Base-by-base conservation (phyloP, 495 filamentous ascomycete genomes). In the Friedmanniomyces endolithicus region DNA sequence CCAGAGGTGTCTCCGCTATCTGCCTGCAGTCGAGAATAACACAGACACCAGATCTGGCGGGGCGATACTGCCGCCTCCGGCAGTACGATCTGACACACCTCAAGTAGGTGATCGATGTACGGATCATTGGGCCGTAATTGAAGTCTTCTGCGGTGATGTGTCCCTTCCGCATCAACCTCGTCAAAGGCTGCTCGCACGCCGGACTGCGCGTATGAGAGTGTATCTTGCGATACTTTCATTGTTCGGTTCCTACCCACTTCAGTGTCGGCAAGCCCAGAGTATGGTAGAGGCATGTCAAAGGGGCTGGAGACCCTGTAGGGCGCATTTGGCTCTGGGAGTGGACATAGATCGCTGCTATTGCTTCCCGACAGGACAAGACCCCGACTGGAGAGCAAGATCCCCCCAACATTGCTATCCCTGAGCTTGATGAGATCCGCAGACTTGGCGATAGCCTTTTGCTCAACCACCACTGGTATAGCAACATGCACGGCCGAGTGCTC, bases 81-180 rank as follows among this genome's bases (percentile, higher is more conserved):
- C 17, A 64, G 41, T 1, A 62, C 44, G 17, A 33, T 17, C 23
- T 58, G 37, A 27, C 56, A 60, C n/a, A 58, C 50, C 12, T 50
- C 22, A 17, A 65, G 35, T 20, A 63, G 22, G 8, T 22, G 24
- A n/a, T 29, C 19, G 7, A 61, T 27, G 12, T 25, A 4, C 1
- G 39, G 19, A 19, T 58, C 55, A 1, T 51, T 22, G 14, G 62
- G 56, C 11, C 17, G 17, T 0, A 65, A 47, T 16, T 37, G 14
- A 2, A 65, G 22, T 44, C 60, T 50, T 11, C 55, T 23, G 16
- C 57, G 48, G 44, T 65, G 60, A 44, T 58, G 43, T 11, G 35
- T 23, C 27, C 56, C 50, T 20, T 55, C 33, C 16, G 9, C 11
- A 19, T 52, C 54, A 2, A 55, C 20, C 39, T 63, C 50, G 47